phyloP scores from a whole-genome alignment of 1,139 yeast species.

The Saccharomycopsis hybrid region DNA sequence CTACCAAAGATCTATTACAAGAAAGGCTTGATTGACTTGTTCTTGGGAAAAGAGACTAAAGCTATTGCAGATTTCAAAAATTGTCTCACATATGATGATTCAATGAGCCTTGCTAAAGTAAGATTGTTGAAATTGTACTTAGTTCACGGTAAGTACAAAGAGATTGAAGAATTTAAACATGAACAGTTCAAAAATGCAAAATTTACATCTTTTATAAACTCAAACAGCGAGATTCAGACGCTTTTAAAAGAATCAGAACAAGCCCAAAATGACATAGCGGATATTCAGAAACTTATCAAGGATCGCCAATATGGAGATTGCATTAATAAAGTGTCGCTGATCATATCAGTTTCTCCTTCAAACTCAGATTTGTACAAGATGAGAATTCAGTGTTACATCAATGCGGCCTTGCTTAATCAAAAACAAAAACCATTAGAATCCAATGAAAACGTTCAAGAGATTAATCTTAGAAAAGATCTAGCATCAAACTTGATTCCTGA shows the following conservation, averaged over 20 bases:
- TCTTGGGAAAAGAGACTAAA: slow-evolving; percentile 39
- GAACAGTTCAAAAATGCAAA: neutral
- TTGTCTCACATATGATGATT: slow-evolving; percentile 36
- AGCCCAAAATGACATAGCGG: slow-evolving; percentile 22
- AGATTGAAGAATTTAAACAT: slow-evolving; percentile 3
- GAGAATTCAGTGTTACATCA: slow-evolving; percentile 25
- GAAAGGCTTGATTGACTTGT: slow-evolving; percentile 48
- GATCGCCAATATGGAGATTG: slow-evolving; percentile 26
- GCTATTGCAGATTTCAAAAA: slow-evolving; percentile 43
- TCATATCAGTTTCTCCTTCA: slow-evolving; percentile 28
- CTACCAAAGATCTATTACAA: slow-evolving; percentile 39
- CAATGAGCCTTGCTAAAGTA: slow-evolving; percentile 37
- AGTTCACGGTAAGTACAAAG: slow-evolving; percentile 35
- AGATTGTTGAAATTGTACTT: slow-evolving; percentile 40
- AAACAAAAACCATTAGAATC: slow-evolving; percentile 17
- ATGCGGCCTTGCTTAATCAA: slow-evolving; percentile 26
- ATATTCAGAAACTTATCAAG: slow-evolving; percentile 15
- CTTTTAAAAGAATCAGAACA: slow-evolving; percentile 12
- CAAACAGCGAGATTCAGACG: slow-evolving; percentile 5
- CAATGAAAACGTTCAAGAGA: slow-evolving; percentile 20
- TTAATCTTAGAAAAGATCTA: slow-evolving; percentile 20
- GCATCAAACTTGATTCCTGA: slow-evolving; percentile 22
- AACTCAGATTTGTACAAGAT: slow-evolving; percentile 26
- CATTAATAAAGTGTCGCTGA: slow-evolving; percentile 24
- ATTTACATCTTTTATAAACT: slow-evolving; percentile 1